These are phyloP conservation scores for Esteya vermicola DNA, from an alignment of 2,329 filamentous ascomycete genomes.

Conservation along the genomic window DNA sequence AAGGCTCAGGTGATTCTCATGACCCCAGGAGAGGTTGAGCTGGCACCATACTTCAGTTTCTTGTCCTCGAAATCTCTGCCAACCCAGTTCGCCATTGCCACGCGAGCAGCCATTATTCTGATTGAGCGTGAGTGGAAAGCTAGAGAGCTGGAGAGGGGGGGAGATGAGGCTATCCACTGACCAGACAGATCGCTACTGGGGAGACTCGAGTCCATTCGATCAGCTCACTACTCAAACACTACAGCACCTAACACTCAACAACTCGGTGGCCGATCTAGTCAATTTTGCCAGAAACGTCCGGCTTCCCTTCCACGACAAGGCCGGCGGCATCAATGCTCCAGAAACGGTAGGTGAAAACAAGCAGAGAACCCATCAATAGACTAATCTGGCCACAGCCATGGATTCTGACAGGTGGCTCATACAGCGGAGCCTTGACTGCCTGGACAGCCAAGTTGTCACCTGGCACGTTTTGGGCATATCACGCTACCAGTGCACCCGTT, in stretches of 20 bases:
- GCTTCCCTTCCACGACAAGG: constrained; percentile 36
- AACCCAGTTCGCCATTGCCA: not conserved
- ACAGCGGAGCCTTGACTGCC: constrained; percentile 39
- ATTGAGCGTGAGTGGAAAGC: constrained; percentile 2
- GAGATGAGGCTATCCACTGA: too few species aligned
- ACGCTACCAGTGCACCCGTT: constrained; percentile 40
- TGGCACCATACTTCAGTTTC: not conserved
- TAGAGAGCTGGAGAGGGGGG: too few species aligned
- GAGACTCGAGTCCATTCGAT: constrained; percentile 36
- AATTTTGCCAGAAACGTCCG: constrained; percentile 37
- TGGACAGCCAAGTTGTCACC: constrained; percentile 38
- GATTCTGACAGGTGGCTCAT: constrained; percentile 41
- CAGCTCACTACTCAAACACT: constrained; percentile 36
- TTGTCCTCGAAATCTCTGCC: not conserved
- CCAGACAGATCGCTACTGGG: constrained; percentile 39
- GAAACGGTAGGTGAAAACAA: constrained; percentile 20
- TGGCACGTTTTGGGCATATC: constrained; percentile 46
- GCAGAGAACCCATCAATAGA: not conserved
- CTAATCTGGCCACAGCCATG: constrained; percentile 26
- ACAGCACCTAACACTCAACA: constrained; percentile 36
- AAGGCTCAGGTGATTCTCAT: constrained; percentile 2
- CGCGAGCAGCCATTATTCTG: constrained; percentile 1
- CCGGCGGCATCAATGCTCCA: constrained; percentile 32
- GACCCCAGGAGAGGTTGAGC: constrained; percentile 2
- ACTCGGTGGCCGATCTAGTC: constrained; percentile 37